A percentile compares a stretch with the other conserved stretches of the same genome.
Conservation (phyloP, 2,329 filamentous ascomycete genomes). For the Sporothrix schenckii region DNA sequence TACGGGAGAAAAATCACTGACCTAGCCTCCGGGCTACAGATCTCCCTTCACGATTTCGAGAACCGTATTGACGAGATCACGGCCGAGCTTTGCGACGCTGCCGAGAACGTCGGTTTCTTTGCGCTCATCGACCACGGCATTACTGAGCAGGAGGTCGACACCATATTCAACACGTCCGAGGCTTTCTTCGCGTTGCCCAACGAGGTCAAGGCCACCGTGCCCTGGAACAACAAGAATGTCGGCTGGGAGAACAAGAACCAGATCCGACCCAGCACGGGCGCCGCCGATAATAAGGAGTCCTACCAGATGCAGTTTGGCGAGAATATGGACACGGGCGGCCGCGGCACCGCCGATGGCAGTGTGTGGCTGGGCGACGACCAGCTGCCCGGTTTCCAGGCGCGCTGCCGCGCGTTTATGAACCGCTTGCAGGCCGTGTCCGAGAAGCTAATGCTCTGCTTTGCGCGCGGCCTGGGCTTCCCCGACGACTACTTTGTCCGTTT, state of each 20-base stretch:
- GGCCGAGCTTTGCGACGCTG: conserved; percentile 53
- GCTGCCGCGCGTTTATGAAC: conserved; percentile 57
- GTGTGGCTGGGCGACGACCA: conserved; percentile 54
- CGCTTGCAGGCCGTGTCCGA: conserved; percentile 57
- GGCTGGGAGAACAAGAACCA: conserved; percentile 65
- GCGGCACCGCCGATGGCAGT: conserved; percentile 39
- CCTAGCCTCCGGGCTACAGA: conserved; percentile 38
- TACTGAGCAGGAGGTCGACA: conserved; percentile 50
- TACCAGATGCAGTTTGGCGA: conserved; percentile 64
- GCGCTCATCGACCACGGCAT: conserved; percentile 55
- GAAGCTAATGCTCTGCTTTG: conserved; percentile 61
- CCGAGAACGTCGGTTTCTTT: conserved; percentile 64
- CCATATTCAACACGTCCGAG: conserved; percentile 44
- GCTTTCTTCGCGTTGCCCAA: conserved; percentile 59
- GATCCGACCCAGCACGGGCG: conserved; percentile 61
- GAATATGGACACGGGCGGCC: conserved; percentile 52
- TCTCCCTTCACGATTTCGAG: conserved; percentile 59
- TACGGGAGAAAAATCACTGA: neutral
- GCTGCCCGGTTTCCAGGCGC: conserved; percentile 52
- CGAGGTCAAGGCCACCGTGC: conserved; percentile 55
- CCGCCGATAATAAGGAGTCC: conserved; percentile 62
- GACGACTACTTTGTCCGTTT: conserved; percentile 57
- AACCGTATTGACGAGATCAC: conserved; percentile 59
- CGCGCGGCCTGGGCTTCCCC: conserved; percentile 57
- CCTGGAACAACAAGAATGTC: conserved; percentile 59